phyloP scores from a whole-genome alignment of 2,329 filamentous ascomycete genomes.

The Pseudogymnoascus sp. region DNA sequence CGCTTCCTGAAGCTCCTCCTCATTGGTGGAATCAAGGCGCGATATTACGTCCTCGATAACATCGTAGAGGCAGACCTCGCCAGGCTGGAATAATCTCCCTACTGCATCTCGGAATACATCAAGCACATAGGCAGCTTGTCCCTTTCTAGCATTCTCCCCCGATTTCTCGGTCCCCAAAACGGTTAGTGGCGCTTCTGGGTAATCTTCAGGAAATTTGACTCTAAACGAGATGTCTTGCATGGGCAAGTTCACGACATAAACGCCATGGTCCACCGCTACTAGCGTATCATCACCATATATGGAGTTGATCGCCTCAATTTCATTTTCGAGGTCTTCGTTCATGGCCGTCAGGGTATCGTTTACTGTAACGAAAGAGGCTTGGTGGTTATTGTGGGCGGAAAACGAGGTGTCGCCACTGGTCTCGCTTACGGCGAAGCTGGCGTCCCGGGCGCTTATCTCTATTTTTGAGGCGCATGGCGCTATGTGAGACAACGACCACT shows the following conservation, averaged over 20 bases:
- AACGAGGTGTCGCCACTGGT: not conserved
- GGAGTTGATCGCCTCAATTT: slow-evolving; percentile 75
- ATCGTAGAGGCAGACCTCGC: slow-evolving; percentile 82
- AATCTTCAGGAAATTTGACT: slow-evolving; percentile 63
- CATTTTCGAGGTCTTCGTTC: slow-evolving; percentile 51
- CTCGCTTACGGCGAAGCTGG: slow-evolving; percentile 1
- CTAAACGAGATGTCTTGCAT: slow-evolving; percentile 47
- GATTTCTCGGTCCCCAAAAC: slow-evolving; percentile 75
- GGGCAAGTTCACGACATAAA: slow-evolving; percentile 62
- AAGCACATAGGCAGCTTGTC: slow-evolving; percentile 66
- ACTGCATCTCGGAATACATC: slow-evolving; percentile 62
- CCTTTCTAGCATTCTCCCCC: slow-evolving; percentile 58
- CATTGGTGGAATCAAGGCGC: slow-evolving; percentile 13
- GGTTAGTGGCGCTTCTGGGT: slow-evolving; percentile 66
- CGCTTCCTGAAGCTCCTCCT: slow-evolving; percentile 19
- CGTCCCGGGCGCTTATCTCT: slow-evolving; percentile 7
- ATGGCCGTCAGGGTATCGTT: slow-evolving; percentile 17
- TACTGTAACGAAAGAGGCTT: not conserved
- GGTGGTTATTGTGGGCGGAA: not conserved
- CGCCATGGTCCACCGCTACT: slow-evolving; percentile 31
- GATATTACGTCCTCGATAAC: slow-evolving; percentile 67
- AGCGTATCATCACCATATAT: slow-evolving; percentile 71
- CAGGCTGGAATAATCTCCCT: slow-evolving; percentile 59
- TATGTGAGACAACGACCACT: slow-evolving; percentile 1
- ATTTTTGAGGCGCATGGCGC: slow-evolving; percentile 3